A percentile compares a stretch with the other conserved stretches of the same genome.
Evolutionary conservation across 148 eudicot species (phyloP).

Genomic region (Suaeda aralocaspica): DNA sequence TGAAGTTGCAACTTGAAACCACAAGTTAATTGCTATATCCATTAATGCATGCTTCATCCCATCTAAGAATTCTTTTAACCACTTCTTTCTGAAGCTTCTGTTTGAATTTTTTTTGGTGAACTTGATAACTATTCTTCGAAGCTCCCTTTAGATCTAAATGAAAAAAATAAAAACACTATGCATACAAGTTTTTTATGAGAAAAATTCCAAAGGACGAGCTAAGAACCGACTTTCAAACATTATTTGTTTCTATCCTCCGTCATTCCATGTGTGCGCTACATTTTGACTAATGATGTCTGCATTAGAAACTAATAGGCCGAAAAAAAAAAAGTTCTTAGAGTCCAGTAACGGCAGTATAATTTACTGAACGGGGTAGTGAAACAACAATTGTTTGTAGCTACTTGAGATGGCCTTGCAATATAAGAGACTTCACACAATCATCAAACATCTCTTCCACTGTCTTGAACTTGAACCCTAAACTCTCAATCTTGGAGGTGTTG

Average conservation of each 20-base stretch:
- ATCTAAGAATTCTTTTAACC: not conserved
- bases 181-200: no score
- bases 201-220: no score
- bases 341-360: no score
- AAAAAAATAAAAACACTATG: no score
- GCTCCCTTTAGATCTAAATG: no score
- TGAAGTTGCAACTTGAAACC: not conserved
- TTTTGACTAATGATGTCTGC: no score
- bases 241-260: no score
- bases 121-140: no score
- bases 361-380: no score
- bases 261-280: no score
- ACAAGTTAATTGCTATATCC: constrained; percentile 1
- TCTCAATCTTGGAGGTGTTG: constrained; percentile 56
- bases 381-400: not conserved
- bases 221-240: no score
- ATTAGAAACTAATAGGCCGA: not conserved
- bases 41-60: not conserved
- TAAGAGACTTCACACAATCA: constrained; percentile 62
- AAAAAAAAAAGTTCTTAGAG: not conserved
- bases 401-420: constrained; percentile 58
- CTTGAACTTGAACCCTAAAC: constrained; percentile 84
- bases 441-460: constrained; percentile 83
- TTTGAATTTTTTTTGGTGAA: no score
- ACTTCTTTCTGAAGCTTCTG: not conserved